Evolutionary conservation across 495 filamentous ascomycete genomes (phyloP).

Genomic region (Annulohypoxylon stygium): DNA sequence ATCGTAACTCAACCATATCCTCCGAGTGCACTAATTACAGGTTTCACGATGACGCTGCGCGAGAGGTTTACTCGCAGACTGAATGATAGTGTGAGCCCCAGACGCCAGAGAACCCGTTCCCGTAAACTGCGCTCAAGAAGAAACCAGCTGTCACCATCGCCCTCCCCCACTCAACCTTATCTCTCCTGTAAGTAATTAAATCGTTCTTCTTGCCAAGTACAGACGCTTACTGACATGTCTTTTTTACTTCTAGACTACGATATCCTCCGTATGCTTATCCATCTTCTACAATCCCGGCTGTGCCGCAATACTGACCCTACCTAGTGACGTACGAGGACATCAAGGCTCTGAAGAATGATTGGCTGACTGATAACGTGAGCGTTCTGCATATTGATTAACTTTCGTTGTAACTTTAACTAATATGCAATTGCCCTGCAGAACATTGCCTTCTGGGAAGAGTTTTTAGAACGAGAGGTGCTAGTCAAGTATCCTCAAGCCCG

Average conservation of each 20-base stretch:
- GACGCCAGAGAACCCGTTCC: constrained; percentile 24
- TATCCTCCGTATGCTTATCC: constrained; percentile 56
- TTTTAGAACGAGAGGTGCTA: constrained; percentile 89
- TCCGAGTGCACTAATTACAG: constrained; percentile 9
- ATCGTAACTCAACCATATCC: background rate
- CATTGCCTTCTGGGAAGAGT: constrained; percentile 99
- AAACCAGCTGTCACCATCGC: constrained; percentile 48
- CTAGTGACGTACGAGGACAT: constrained; percentile 78
- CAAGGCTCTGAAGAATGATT: constrained; percentile 88
- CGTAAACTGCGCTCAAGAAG: constrained; percentile 43
- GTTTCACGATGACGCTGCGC: constrained; percentile 49
- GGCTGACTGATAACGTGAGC: constrained; percentile 97
- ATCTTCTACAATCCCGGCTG: background rate
- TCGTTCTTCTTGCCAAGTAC: background rate
- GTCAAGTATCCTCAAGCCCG: constrained; percentile 78
- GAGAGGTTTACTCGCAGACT: constrained; percentile 47
- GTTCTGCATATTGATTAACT: constrained; percentile 10
- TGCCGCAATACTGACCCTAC: constrained; percentile 29
- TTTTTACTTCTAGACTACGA: constrained; percentile 55
- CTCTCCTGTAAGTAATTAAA: constrained; percentile 57
- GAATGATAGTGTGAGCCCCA: constrained; percentile 49
- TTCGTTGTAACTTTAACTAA: constrained; percentile 41
- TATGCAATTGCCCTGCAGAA: constrained; percentile 60
- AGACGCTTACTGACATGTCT: constrained; percentile 15
- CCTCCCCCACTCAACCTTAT: constrained; percentile 55